Evolutionary conservation across 2,329 filamentous ascomycete genomes (phyloP), one percentile per base, ranked within the genome.

Genomic region (Metarhizium humberi): DNA sequence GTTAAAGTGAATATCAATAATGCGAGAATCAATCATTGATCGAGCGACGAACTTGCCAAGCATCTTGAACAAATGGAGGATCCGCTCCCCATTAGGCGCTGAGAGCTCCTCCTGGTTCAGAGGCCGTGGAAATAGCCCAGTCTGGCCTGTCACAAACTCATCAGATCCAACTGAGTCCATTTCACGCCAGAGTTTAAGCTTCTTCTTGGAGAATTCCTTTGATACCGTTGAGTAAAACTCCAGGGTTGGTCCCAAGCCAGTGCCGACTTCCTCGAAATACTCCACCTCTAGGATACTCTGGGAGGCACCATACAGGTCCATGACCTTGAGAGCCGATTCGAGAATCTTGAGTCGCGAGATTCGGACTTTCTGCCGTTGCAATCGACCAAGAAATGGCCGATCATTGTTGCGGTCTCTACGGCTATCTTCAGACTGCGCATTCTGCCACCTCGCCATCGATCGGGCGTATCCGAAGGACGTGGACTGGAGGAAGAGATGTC

Each of bases 151-250:
- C 3, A 94, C 89, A 71, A 89, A 97, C 59, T 96, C 90, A 55
- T 86, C 85, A 18, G 77, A 73, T 6, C 86, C 82, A 51, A 79
- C 79, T 6, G 78, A 86, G 65, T 97, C 92, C 56, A 88, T 90
- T 64, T 97, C 92, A 16, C 94, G 85, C 95, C 95, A 99, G 5
- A 99, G 82, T 74, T 92, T 96, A 53, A 96, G 82, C 71, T 95
- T 96, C 79, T 92, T 96, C 77, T 94, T 96, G 1, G 90, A 92
- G 66, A 97, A 97, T 68, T 99, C 94, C 63, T 90, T 94, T 0
- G 94, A 99, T 1, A 97, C 92, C 0, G 90, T 95, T 0, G 94
- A 96, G 72, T 99, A 99, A 69, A 99, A 99, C 68, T 99, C 94
- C 14, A 99, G 79, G 0, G 94, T 99, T 4, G 94, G 94, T 0